Base-by-base conservation (phyloP, 805 yeast genomes). In the Candida dendrica region DNA sequence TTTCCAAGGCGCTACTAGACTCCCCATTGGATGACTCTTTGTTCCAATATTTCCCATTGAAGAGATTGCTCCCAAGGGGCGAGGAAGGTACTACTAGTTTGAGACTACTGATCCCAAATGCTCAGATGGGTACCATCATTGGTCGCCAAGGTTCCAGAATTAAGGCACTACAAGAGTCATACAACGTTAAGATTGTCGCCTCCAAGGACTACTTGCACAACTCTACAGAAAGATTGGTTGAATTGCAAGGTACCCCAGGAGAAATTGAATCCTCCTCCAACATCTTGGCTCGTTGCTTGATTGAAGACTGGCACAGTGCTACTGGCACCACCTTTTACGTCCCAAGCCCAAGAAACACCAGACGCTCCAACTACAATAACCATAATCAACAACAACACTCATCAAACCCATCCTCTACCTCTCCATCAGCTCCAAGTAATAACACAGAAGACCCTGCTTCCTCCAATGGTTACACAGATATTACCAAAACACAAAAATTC, bases 71-170 rank as follows among this genome's bases (percentile, higher is more conserved):
- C 56, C 69, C 76, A 39, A 74, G 79, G 6, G 60, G 71, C 20
- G 65, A 73, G 26, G 72, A 72, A 35, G 79, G 77, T 22, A 69
- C 74, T 39, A 71, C 76, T 30, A 69, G 77, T 30, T 61, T 88
- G 53, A 74, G 96, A 56, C 68, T 89, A 37, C 68, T 89, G 47
- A 72, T 88, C 45, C 88, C 96, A 34, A 87, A 88, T 61, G 72
- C 81, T 40, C 95, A 87, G 59, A 80, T 88, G 78, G 95, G 96
- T 33, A 80, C 95, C 8, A 74, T 89, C 37, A 88, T 89, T 57
- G 96, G 96, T 40, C 78, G 84, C 44, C 84, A 77, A 46, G 96
- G 96, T 41, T 66, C 71, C 11, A 74, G 89, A 58, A 89, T 89
- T 57, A 88, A 86, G 66, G 72, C 81, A 34, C 75, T 88, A 46